Base-by-base conservation (phyloP, 352 stramenopile genomes). In the Globisporangium cederbergense region DNA sequence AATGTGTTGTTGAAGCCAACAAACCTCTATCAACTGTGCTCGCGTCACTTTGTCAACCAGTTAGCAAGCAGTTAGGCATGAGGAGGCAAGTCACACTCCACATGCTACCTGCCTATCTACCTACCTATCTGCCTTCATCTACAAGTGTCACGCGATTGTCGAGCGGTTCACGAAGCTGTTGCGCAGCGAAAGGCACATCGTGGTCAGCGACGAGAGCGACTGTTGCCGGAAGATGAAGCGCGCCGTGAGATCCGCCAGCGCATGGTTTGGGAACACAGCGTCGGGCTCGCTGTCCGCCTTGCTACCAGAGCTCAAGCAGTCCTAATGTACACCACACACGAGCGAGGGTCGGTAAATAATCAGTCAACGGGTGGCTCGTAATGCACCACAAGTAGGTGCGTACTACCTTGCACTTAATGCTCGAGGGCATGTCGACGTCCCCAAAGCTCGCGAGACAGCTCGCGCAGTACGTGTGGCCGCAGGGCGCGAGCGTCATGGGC, bases 141-240 rank as follows among this genome's bases (percentile, higher is more conserved):
- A 57, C 6, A 5, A 9, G 36, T 45, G 40, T 45, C 40, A 62
- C 7, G 57, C 42, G 42, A 57, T 5, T 1, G 51, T 40, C 2
- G 71, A 70, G 22, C 78, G 65, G 22, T 77, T 73, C 1, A 66
- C 74, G 58, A 91, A 89, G 58, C 74, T 84, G 36, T 87, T 85
- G 25, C 75, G 76, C 13, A 93, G 67, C 25, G 78, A 86, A n/a
- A 90, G 68, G 32, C 83, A 91, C 70, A 90, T 88, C 16, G 76
- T 80, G 0, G 82, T 88, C 10, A 93, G 64, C 9, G 73, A 76
- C 0, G 82, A 81, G 20, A 93, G 68, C 11, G 71, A 82, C 62
- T 93, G 84, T 63, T 91, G 84, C 2, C 84, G 80, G 58, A 89
- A 91, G 28, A 90, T 72, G 55, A 91, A 93, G 14, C 82, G 75